Base-by-base conservation (phyloP, 768 basidiomycete genomes). In the Pleurotus ostreatus region DNA sequence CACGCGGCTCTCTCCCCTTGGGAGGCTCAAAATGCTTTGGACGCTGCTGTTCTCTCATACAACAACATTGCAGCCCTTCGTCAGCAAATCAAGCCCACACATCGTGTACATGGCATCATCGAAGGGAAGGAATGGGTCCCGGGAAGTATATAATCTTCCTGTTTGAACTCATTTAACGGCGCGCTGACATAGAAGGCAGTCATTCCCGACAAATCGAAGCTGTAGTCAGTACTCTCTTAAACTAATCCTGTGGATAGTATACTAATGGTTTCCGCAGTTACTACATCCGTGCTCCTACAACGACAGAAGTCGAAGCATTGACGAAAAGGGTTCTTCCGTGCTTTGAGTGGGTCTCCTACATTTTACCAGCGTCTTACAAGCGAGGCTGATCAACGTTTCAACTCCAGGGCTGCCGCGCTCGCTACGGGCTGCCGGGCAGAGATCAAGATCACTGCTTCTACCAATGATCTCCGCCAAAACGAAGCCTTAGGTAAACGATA, bases 1-100 rank as follows among this genome's bases (percentile, higher is more conserved):
- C 90, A 91, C 65, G 89, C 89, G 3, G 84, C 84, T 1, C 72
- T 88, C 23, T 86, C 85, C 18, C 92, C 91, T 20, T 48, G 45
- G 46, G 88, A 92, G 67, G 92, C 90, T 1, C 78, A 75, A 58
- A 93, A 94, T 59, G 86, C 92, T 1, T 70, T 93, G 11, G 92
- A 95, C 64, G 93, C 93, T 0, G 91, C 90, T n/a, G 87, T 93
- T 4, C 76, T 92, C 2, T 87, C 88, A 3, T 94, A 94, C 65
- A 87, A 80, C 48, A 88, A 85, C 53, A 84, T 94, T 23, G 84
- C 89, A 0, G 83, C 84, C 5, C 76, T 94, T 22, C 82, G 93
- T 13, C 93, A 95, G 68, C 93, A 94, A 62, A 76, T 92, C 13
- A 77, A 79, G 53, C 89, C 93, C 0, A 84, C 84, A 0, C 82